Base-by-base conservation (phyloP, 2,329 filamentous ascomycete species). In the Cordyceps militaris region DNA sequence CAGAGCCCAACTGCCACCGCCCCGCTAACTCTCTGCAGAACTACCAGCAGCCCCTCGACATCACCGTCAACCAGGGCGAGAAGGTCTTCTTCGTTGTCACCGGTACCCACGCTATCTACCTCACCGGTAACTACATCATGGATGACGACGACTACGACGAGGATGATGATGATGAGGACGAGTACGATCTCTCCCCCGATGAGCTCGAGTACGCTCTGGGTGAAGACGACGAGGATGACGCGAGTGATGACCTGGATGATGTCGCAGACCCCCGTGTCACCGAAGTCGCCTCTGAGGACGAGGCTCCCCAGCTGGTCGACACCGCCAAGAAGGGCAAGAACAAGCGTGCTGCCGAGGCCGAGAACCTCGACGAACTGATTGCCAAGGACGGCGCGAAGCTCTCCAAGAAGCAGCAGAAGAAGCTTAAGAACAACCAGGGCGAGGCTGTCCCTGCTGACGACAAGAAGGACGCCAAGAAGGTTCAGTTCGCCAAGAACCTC, bases 401-500 rank as follows among this genome's bases (percentile, higher is more conserved):
- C 62, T 92, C 86, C 82, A 97, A 97, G 83, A 97, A 96, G 80
- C 90, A 97, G 74, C 83, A 88, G 68, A 97, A 99, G 87, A 97
- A 97, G 82, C 82, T 93, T 63, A 96, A 96, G 86, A 97, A 96
- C 82, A 97, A 97, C 81, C 90, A 96, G 72, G 94, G 93, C 65
- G 88, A 97, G 71, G 86, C 94, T 60, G 84, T 88, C 60, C 75
- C 80, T 53, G 76, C 78, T 46, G 82, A 86, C 66, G 77, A 83
- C 60, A 64, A 70, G 61, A 84, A 84, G 80, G 77, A 79, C 58
- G 88, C 89, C 74, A 97, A 97, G 85, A 97, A 97, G 81, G 94
- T 99, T 61, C 91, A 96, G 74, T 99, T 99, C 73, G 93, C 94
- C 70, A 97, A 97, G 83, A 92, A 97, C 75, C 90, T 99, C 62